Conservation (phyloP, 306 rosid species). For the Trifolium repens region DNA sequence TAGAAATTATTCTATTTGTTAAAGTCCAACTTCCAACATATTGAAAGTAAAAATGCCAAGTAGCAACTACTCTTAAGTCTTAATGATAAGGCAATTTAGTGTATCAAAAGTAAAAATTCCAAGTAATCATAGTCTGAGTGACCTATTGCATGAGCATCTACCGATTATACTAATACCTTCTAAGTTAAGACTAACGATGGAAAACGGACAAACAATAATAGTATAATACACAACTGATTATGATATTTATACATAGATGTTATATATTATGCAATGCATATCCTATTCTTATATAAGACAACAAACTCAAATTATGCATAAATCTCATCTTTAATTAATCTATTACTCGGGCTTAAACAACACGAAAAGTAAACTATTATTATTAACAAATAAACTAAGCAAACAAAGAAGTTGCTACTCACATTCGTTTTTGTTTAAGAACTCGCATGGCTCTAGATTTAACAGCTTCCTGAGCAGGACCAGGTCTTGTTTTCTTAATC, state of each 20-base stretch:
- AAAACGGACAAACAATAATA: too few relatives aligned
- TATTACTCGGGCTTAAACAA: constrained; percentile 15
- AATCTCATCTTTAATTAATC: constrained; percentile 23
- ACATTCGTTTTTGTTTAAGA: constrained; percentile 96
- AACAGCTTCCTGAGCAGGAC: constrained; percentile 90
- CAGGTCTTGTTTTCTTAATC: constrained; percentile 93
- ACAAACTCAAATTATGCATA: constrained; percentile 4
- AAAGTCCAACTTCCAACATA: constrained; percentile 29
- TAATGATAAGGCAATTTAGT: not conserved
- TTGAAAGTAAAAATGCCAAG: constrained; percentile 28
- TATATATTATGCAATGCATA: constrained; percentile 15
- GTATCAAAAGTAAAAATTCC: not conserved
- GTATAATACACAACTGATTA: too few relatives aligned
- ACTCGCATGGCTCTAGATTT: constrained; percentile 96
- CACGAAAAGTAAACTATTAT: not conserved
- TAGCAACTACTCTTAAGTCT: not conserved
- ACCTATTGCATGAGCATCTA: constrained; percentile 12
- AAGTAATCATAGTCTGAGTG: not conserved
- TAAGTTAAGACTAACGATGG: not conserved
- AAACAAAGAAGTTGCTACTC: constrained; percentile 39
- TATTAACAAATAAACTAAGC: not conserved
- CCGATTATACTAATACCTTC: not conserved
- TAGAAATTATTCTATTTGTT: constrained; percentile 6
- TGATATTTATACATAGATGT: not conserved
- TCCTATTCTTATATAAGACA: not conserved